Conservation (phyloP, 1,139 yeast species). For the Saccharomyces hybrid region DNA sequence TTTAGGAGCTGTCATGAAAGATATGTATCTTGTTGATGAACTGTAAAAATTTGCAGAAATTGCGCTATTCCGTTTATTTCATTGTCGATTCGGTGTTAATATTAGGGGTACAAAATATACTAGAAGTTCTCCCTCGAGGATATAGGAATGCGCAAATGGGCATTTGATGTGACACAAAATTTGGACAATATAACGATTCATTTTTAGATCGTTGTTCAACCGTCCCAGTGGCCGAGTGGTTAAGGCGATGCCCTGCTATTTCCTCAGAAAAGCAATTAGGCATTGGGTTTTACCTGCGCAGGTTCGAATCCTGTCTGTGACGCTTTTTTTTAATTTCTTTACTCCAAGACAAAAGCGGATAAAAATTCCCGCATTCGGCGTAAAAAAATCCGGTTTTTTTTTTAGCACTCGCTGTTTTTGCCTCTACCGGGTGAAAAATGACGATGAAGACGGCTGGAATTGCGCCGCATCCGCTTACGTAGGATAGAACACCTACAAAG, state of each 20-base stretch:
- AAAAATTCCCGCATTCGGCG: background rate
- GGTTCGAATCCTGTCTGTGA: slow-evolving; percentile 62
- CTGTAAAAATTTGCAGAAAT: no score
- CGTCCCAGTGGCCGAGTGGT: slow-evolving; percentile 80
- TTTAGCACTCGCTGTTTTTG: background rate
- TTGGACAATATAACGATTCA: background rate
- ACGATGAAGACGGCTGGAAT: slow-evolving; percentile 1
- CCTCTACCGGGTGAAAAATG: background rate
- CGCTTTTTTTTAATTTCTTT: slow-evolving; percentile 30
- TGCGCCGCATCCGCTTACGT: slow-evolving; percentile 1
- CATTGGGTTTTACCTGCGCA: slow-evolving; percentile 55
- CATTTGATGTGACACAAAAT: no score
- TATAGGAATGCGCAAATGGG: no score
- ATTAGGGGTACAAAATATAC: no score
- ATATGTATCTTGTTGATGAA: no score
- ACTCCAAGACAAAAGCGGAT: background rate
- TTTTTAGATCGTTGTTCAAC: background rate
- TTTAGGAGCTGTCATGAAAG: no score
- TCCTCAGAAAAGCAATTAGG: slow-evolving; percentile 34
- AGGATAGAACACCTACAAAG: background rate
- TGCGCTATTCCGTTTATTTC: no score
- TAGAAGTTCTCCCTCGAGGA: no score
- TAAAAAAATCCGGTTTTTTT: background rate
- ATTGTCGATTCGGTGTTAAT: no score
- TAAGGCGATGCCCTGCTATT: slow-evolving; percentile 81